Evolutionary conservation across 345 rosid genomes (phyloP), one percentile per base, ranked within the genome.

Genomic region (Lumnitzera racemosa): DNA sequence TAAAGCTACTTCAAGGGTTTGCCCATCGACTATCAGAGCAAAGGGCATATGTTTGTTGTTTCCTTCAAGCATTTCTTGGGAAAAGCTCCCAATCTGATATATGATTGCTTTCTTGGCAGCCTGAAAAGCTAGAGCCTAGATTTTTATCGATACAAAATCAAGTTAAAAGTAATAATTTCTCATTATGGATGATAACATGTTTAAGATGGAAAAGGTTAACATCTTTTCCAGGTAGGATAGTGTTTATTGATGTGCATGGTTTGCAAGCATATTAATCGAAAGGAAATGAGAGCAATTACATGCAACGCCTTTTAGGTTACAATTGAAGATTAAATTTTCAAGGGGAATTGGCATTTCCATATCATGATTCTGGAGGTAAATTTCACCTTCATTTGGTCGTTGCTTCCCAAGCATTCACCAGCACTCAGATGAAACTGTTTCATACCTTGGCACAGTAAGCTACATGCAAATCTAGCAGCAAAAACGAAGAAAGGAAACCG

Each of bases 361-460:
- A 36, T 7, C 1, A 36, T 36, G 43, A 9, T 36, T 7, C 43
- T 36, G 43, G 9, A 4, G 43, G 7, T 57, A 57, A 66, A 41
- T 71, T 57, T 67, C 55, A 58, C 76, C 77, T 70, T 57, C 59
- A 62, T 20, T 24, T 74, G 58, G 52, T 49, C 67, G 24, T 56
- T 11, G 53, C 74, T 57, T 66, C 80, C 76, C 1, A 57, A 51
- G 58, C 75, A 68, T 51, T 64, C 61, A 74, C 74, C 61, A 58
- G 63, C 64, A 73, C 63, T 61, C 61, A 78, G 50, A 67, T 76
- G 76, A 24, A 81, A 76, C 67, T 87, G 97, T 58, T 70, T 78
- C 90, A 87, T 87, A 47, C 78, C 95, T 71, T 87, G 90, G 24
- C 80, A 79, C 51, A 85, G 90, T 67, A 90, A 78, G 77, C 95